A percentile compares a stretch with the other conserved stretches of the same genome.
Conservation (phyloP, 345 rosid genomes). For the Pistacia integerrima region DNA sequence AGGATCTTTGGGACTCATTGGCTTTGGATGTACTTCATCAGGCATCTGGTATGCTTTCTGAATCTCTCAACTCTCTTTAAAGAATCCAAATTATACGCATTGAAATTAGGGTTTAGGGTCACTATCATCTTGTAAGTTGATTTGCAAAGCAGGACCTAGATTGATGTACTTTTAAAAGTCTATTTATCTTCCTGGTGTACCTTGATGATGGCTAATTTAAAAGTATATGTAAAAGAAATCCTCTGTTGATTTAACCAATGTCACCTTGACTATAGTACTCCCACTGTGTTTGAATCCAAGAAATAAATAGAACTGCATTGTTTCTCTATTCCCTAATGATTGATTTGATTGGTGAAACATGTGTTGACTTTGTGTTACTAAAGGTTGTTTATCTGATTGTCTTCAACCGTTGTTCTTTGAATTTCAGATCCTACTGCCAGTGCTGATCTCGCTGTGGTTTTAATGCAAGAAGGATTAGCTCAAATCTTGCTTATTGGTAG, state of each 20-base stretch:
- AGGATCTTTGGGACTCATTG: conserved; percentile 91
- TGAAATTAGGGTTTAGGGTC: not conserved
- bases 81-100: not conserved
- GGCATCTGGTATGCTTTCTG: conserved; percentile 74
- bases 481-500: conserved; percentile 81
- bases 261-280: not conserved
- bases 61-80: not conserved
- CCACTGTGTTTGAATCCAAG: not conserved
- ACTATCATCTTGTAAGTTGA: no score
- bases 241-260: not conserved
- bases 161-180: not conserved
- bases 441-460: conserved; percentile 88
- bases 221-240: not conserved
- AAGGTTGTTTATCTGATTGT: not conserved
- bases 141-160: no score
- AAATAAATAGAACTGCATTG: not conserved
- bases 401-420: conserved; percentile 13
- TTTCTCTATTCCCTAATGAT: not conserved
- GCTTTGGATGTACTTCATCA: conserved; percentile 77
- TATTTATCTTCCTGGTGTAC: not conserved
- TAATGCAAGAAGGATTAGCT: conserved; percentile 98
- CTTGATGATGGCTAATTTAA: not conserved
- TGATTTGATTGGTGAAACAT: conserved; percentile 1
- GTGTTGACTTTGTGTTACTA: not conserved
- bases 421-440: conserved; percentile 86